Evolutionary conservation across 768 basidiomycete genomes (phyloP).

Genomic region (Glaciozyma martinii): DNA sequence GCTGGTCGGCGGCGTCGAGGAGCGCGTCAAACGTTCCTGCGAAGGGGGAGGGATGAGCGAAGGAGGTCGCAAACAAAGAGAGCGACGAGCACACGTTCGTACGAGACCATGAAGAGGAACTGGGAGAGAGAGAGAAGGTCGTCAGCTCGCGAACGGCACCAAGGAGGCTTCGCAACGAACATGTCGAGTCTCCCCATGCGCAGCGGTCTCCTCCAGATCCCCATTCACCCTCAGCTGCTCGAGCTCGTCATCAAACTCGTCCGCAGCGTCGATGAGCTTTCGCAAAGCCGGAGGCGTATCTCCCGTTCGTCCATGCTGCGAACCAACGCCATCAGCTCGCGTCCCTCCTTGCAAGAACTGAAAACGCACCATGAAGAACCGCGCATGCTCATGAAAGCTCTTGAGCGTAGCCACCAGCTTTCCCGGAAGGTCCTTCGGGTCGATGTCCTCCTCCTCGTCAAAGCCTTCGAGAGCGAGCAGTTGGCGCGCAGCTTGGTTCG

Average conservation of each 20-base stretch:
- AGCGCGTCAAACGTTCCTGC: constrained; percentile 7
- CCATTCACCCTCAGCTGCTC: not conserved
- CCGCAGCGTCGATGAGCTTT: constrained; percentile 4
- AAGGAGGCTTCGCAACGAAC: not conserved
- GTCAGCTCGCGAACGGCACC: not conserved
- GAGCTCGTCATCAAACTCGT: not conserved
- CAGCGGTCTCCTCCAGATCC: not conserved
- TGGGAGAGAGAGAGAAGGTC: not conserved
- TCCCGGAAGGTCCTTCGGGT: constrained; percentile 1
- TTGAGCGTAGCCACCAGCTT: constrained; percentile 7
- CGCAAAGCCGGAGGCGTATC: not conserved
- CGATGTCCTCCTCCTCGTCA: not conserved
- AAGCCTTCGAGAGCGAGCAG: constrained; percentile 7
- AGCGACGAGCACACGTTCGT: constrained; percentile 1
- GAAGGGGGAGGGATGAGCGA: too few species aligned
- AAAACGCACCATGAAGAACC: constrained; percentile 15
- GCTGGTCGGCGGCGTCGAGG: constrained; percentile 14
- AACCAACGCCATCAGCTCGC: not conserved
- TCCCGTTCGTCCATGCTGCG: constrained; percentile 11
- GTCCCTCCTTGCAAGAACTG: accelerated
- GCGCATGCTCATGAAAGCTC: constrained; percentile 14
- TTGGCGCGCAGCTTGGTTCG: not conserved
- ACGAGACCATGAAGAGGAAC: constrained; percentile 16
- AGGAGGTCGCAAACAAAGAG: too few species aligned
- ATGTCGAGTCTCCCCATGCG: constrained; percentile 5